Percentiles rank a stretch among this genome's conserved stretches.
These are phyloP conservation scores for Thielaviopsis euricoi DNA, from an alignment of 2,329 filamentous ascomycete species.

Conservation along the genomic window DNA sequence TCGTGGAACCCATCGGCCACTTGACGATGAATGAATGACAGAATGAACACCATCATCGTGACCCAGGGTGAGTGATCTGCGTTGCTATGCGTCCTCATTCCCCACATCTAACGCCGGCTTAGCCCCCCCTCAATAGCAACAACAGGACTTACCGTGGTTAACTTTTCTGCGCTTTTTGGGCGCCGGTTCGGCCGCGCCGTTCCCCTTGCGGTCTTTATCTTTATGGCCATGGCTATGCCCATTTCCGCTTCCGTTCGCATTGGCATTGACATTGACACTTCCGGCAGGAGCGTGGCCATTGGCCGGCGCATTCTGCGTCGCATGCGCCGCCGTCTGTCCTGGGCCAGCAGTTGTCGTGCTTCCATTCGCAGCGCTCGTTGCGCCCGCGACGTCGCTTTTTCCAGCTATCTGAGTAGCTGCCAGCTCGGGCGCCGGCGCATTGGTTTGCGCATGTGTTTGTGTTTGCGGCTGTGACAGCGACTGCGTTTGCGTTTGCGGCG, in stretches of 20 bases:
- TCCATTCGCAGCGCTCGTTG: too few species aligned
- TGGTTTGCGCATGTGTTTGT: background rate
- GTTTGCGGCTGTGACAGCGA: background rate
- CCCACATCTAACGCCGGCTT: too few species aligned
- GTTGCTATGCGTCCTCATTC: too few species aligned
- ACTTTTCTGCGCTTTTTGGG: conserved; percentile 79
- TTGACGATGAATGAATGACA: too few species aligned
- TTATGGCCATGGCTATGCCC: background rate
- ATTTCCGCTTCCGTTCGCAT: background rate
- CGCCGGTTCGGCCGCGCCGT: conserved; percentile 6
- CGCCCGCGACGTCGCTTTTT: background rate
- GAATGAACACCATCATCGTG: too few species aligned
- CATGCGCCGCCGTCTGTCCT: background rate
- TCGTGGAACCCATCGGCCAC: too few species aligned
- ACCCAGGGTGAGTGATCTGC: too few species aligned
- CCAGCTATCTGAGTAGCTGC: background rate
- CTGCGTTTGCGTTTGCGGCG: too few species aligned
- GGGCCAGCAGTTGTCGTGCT: background rate
- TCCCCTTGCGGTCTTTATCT: conserved; percentile 1
- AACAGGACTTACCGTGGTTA: conserved; percentile 54
- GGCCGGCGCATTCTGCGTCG: background rate
- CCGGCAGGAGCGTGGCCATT: background rate
- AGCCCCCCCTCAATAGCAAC: background rate
- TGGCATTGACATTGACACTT: background rate
- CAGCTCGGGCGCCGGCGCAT: too few species aligned